Conservation (phyloP, 1,284 basidiomycete genomes). For the Trametes pubescens region DNA sequence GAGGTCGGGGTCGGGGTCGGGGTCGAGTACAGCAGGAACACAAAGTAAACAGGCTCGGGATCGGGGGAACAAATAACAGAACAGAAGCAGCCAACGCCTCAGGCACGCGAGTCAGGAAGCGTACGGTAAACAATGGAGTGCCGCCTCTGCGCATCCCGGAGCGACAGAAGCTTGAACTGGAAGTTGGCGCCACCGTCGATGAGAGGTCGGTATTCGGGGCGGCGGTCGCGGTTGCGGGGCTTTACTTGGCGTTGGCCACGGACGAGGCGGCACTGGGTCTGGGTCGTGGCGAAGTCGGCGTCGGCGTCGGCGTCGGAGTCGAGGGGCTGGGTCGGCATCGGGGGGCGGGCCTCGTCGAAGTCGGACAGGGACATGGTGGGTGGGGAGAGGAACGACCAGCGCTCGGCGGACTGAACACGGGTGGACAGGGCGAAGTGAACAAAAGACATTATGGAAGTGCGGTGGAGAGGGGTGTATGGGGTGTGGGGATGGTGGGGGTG, state of each 20-base stretch:
- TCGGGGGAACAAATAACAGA: neutral
- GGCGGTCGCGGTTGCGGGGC: neutral
- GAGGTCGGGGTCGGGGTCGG: neutral
- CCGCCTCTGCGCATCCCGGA: neutral
- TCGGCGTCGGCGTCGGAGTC: too few relatives aligned
- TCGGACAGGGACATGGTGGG: neutral
- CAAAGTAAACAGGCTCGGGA: neutral
- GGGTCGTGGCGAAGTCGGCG: neutral
- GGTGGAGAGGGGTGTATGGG: neutral
- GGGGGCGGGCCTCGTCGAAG: too few relatives aligned
- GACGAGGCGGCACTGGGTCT: neutral
- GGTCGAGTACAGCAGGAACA: too few relatives aligned
- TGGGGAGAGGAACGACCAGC: neutral
- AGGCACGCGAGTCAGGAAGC: neutral
- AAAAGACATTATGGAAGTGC: neutral
- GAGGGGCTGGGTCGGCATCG: neutral
- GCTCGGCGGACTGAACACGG: neutral
- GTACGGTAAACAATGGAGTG: constrained; percentile 14
- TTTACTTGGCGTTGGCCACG: neutral
- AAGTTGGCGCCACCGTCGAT: neutral
- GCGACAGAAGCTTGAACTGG: neutral
- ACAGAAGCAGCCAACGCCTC: neutral
- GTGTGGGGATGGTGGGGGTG: constrained; percentile 1
- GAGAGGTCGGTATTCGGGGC: neutral
- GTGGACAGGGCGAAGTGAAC: neutral